A percentile compares a stretch with the other conserved stretches of the same genome.
Evolutionary conservation across 1,139 yeast genomes (phyloP).

Genomic region (Candida pseudoviswanathii): DNA sequence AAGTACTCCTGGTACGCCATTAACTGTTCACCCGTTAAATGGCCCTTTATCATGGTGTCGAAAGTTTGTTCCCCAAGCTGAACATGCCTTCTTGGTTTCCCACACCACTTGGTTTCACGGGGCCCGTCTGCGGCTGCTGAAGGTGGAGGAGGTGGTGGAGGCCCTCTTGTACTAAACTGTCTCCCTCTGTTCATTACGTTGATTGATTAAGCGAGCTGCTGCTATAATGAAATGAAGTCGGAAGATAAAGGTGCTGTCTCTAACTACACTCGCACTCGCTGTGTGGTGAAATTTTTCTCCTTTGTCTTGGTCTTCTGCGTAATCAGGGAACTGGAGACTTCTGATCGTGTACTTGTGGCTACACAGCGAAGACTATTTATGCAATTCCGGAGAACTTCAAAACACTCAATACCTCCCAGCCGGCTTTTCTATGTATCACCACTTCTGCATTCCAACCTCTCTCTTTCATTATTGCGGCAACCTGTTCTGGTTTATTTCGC

Average conservation of each 20-base stretch:
- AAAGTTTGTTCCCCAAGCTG: constrained; percentile 32
- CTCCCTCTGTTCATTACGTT: constrained; percentile 11
- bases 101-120: constrained; percentile 46
- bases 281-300: no score
- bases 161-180: neutral
- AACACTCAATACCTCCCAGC: constrained; percentile 92
- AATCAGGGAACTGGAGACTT: no score
- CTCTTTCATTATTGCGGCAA: constrained; percentile 48
- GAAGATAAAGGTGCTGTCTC: neutral
- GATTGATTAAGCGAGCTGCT: neutral
- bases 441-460: constrained; percentile 58
- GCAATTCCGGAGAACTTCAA: constrained; percentile 43
- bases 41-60: constrained; percentile 48
- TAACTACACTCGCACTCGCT: no score
- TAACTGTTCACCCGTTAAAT: constrained; percentile 81
- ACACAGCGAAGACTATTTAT: neutral
- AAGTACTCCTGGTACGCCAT: constrained; percentile 77
- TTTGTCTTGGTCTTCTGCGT: neutral
- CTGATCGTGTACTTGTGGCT: neutral
- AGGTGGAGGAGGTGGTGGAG: constrained; percentile 1
- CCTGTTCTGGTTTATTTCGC: constrained; percentile 72
- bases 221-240: neutral
- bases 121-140: neutral
- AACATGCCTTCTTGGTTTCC: constrained; percentile 35
- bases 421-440: constrained; percentile 74